A percentile compares a stretch with the other conserved stretches of the same genome.
These are phyloP conservation scores for Panus rudis DNA, from an alignment of 768 basidiomycete species.

Conservation along the genomic window DNA sequence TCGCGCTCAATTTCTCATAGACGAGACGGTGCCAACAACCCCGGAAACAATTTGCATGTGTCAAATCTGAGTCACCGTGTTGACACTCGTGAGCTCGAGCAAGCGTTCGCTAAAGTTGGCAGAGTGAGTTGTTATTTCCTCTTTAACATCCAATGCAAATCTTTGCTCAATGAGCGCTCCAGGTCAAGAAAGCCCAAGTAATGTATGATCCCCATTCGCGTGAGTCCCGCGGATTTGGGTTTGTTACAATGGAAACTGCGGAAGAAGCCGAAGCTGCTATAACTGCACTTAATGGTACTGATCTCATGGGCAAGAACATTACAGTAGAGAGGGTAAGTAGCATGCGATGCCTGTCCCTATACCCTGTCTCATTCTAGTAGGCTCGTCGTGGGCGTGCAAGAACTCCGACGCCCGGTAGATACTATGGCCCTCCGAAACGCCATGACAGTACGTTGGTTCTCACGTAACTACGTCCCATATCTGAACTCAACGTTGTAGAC, in stretches of 20 bases:
- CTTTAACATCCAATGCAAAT: constrained; percentile 2
- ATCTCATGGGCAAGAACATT: constrained; percentile 80
- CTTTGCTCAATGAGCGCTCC: not conserved
- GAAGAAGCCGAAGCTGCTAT: constrained; percentile 94
- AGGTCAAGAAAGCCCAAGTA: constrained; percentile 60
- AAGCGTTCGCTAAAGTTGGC: constrained; percentile 83
- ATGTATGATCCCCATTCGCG: constrained; percentile 64
- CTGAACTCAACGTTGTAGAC: constrained; percentile 34
- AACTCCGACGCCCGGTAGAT: constrained; percentile 90
- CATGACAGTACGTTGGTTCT: constrained; percentile 44
- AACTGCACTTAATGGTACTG: constrained; percentile 73
- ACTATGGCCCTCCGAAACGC: constrained; percentile 90
- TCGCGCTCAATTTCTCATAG: constrained; percentile 1
- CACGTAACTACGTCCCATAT: constrained; percentile 1
- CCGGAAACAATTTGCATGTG: constrained; percentile 62
- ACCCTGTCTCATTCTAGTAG: constrained; percentile 29
- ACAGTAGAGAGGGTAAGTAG: constrained; percentile 80
- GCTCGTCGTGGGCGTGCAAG: constrained; percentile 86
- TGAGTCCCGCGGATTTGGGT: constrained; percentile 79
- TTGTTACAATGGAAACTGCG: constrained; percentile 75
- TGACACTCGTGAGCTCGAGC: constrained; percentile 84
- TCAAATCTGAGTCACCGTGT: constrained; percentile 51
- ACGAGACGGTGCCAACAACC: constrained; percentile 38
- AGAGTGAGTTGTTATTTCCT: constrained; percentile 43
- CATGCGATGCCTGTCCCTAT: not conserved